Percentiles rank a stretch among this genome's conserved stretches.
phyloP scores from a whole-genome alignment of 169 alveolate species.

The Besnoitia besnoiti region DNA sequence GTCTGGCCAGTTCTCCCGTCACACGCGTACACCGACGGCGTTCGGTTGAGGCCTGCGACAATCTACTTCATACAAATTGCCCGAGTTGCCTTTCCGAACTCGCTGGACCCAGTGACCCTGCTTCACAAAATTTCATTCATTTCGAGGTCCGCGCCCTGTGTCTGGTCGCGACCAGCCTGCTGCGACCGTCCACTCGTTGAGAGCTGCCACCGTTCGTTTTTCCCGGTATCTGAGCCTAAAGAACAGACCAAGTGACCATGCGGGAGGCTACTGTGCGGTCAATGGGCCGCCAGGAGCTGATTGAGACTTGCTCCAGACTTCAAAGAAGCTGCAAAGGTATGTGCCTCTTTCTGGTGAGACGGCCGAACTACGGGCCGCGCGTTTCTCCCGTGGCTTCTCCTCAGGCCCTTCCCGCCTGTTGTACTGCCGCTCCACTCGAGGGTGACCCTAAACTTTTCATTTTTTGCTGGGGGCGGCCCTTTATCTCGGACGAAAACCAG shows the following conservation, averaged over 20 bases:
- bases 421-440: not conserved
- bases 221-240: too few relatives aligned
- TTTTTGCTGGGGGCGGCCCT: not conserved
- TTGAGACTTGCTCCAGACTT: slow-evolving; percentile 25
- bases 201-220: too few relatives aligned
- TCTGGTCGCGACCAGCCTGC: too few relatives aligned
- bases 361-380: too few relatives aligned
- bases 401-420: too few relatives aligned
- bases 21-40: not conserved
- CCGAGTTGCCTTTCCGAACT: too few relatives aligned
- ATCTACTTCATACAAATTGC: too few relatives aligned
- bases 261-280: slow-evolving; percentile 15
- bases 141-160: too few relatives aligned
- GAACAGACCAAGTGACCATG: not conserved
- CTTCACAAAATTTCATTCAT: too few relatives aligned
- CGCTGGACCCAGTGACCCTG: too few relatives aligned
- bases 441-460: not conserved
- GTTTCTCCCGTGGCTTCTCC: too few relatives aligned
- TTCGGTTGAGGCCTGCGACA: not conserved
- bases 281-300: slow-evolving; percentile 2
- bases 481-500: not conserved
- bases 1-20: not conserved
- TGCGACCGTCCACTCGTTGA: too few relatives aligned
- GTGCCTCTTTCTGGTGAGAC: not conserved
- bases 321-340: slow-evolving; percentile 30